Conservation (phyloP, 805 yeast genomes). For the Candida ulmi region DNA sequence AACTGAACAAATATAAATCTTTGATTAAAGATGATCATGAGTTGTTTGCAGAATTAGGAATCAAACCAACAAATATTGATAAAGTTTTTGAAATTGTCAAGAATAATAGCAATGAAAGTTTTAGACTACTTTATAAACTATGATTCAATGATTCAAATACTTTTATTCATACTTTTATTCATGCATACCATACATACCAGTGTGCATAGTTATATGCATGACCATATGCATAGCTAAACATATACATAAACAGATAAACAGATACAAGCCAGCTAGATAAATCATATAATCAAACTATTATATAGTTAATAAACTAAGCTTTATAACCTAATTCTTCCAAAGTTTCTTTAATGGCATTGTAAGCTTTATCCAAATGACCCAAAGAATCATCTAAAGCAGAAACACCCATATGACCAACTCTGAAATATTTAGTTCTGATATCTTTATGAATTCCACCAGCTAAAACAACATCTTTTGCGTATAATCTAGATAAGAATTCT, state of each 20-base stretch:
- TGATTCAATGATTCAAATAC: too few relatives aligned
- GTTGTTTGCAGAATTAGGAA: slow-evolving; percentile 6
- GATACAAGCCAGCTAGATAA: too few relatives aligned
- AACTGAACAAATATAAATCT: neutral
- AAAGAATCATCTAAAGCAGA: slow-evolving; percentile 53
- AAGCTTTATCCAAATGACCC: slow-evolving; percentile 48
- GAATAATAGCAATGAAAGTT: slow-evolving; percentile 16
- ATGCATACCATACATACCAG: too few relatives aligned
- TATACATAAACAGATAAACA: too few relatives aligned
- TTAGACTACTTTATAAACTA: slow-evolving; percentile 15
- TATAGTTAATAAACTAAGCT: too few relatives aligned
- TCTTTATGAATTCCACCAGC: slow-evolving; percentile 91
- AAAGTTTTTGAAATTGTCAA: slow-evolving; percentile 14
- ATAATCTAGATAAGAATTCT: slow-evolving; percentile 51
- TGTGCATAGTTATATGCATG: too few relatives aligned
- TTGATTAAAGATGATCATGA: neutral
- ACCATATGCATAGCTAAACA: too few relatives aligned
- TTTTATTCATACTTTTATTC: too few relatives aligned
- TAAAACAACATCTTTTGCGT: slow-evolving; percentile 62
- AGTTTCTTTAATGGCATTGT: slow-evolving; percentile 39
- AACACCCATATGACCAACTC: slow-evolving; percentile 96
- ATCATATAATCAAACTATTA: too few relatives aligned
- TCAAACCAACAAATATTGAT: slow-evolving; percentile 4
- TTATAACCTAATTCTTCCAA: slow-evolving; percentile 33
- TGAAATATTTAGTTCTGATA: slow-evolving; percentile 74